phyloP scores from a whole-genome alignment of 495 filamentous ascomycete genomes.

The Penicillium longicatenatum region DNA sequence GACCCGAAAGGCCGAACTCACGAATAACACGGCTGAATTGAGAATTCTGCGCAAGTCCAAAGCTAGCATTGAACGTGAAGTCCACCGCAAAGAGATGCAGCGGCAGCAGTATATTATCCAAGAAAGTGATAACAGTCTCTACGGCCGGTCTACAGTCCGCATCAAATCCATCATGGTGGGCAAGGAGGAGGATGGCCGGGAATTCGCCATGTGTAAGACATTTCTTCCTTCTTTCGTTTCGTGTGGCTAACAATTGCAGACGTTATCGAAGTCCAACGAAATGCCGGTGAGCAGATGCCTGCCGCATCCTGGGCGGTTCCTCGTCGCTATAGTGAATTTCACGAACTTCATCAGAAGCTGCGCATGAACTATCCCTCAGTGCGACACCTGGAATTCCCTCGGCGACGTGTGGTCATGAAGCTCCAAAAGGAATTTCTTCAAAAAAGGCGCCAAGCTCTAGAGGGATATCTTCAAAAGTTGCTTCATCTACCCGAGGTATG shows the following conservation, averaged over 20 bases:
- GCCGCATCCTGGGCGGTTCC: slow-evolving; percentile 80
- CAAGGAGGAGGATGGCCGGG: slow-evolving; percentile 86
- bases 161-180: slow-evolving; percentile 94
- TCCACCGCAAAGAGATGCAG: slow-evolving; percentile 92
- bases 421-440: slow-evolving; percentile 93
- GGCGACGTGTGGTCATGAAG: slow-evolving; percentile 91
- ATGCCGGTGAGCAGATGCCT: slow-evolving; percentile 87
- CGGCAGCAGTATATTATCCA: slow-evolving; percentile 96
- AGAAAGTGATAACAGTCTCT: slow-evolving; percentile 96
- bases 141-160: slow-evolving; percentile 82
- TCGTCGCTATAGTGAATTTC: slow-evolving; percentile 92
- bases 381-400: slow-evolving; percentile 86
- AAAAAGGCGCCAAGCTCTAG: slow-evolving; percentile 79
- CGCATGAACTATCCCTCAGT: slow-evolving; percentile 82
- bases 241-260: slow-evolving; percentile 42
- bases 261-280: slow-evolving; percentile 85
- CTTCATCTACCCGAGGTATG: slow-evolving; percentile 91
- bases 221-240: neutral
- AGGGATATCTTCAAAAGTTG: slow-evolving; percentile 82
- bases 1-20: slow-evolving; percentile 91
- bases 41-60: slow-evolving; percentile 93
- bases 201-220: slow-evolving; percentile 79
- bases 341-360: slow-evolving; percentile 89
- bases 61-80: slow-evolving; percentile 87
- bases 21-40: slow-evolving; percentile 92